phyloP scores from a whole-genome alignment of 2,329 filamentous ascomycete genomes.

The Colletotrichum gigasporum region DNA sequence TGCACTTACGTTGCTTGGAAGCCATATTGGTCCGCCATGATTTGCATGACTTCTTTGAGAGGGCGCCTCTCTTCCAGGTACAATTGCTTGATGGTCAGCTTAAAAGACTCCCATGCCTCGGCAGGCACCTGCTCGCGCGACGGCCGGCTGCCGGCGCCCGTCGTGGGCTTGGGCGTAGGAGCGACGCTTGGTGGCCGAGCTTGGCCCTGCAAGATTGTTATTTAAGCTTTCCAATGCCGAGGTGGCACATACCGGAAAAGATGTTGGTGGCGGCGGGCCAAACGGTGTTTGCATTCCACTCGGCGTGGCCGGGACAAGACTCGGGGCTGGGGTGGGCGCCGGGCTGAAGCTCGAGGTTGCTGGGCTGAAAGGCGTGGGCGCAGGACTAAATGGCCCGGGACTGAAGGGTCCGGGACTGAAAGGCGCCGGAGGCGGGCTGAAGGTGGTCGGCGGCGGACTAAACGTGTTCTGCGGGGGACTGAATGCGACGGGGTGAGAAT shows the following conservation, averaged over 20 bases:
- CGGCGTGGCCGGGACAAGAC: constrained; percentile 13
- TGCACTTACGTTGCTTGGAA: constrained; percentile 59
- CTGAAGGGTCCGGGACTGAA: constrained; percentile 25
- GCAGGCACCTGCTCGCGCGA: constrained; percentile 55
- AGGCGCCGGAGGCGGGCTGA: constrained; percentile 19
- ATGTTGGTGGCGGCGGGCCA: constrained; percentile 28
- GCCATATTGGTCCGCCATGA: constrained; percentile 58
- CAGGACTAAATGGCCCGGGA: constrained; percentile 22
- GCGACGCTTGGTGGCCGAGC: constrained; percentile 19
- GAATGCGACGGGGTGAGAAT: constrained; percentile 12
- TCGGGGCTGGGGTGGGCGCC: constrained; percentile 27
- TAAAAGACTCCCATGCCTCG: constrained; percentile 58
- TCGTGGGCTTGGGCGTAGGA: constrained; percentile 41
- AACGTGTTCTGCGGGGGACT: constrained; percentile 10
- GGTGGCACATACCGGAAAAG: constrained; percentile 23
- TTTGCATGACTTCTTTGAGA: constrained; percentile 61
- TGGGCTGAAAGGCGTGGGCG: constrained; percentile 22
- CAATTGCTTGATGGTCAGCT: constrained; percentile 53
- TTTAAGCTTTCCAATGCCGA: neutral
- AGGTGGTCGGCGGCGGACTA: constrained; percentile 17
- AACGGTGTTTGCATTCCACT: constrained; percentile 23
- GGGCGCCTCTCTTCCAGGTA: constrained; percentile 60
- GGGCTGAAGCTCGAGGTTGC: constrained; percentile 24
- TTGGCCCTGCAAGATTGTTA: constrained; percentile 22
- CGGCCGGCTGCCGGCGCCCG: constrained; percentile 45